These are phyloP conservation scores for Phytophthora fragariae DNA, from an alignment of 352 stramenopile genomes.

Conservation along the genomic window DNA sequence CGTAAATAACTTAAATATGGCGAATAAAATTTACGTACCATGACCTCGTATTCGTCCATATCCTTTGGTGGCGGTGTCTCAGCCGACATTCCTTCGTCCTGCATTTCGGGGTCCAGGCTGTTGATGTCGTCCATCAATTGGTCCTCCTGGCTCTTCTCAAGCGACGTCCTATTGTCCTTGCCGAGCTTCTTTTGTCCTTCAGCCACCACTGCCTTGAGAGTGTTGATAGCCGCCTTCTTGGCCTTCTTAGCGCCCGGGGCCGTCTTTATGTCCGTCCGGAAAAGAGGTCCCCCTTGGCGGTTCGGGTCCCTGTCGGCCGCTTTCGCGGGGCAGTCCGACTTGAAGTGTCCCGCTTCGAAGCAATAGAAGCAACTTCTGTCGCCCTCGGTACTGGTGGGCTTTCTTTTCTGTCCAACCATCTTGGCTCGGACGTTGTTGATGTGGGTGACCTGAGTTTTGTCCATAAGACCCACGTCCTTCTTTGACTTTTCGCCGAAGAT, in stretches of 20 bases:
- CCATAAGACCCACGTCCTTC: conserved; percentile 4
- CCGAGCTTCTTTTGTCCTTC: too few relatives aligned
- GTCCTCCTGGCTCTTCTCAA: too few relatives aligned
- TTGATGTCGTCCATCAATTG: too few relatives aligned
- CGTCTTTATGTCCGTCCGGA: too few relatives aligned
- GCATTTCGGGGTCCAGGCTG: background rate
- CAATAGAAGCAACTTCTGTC: conserved; percentile 9
- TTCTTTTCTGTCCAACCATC: too few relatives aligned
- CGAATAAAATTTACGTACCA: too few relatives aligned
- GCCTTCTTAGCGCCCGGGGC: too few relatives aligned
- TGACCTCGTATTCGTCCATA: too few relatives aligned
- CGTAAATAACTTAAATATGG: too few relatives aligned
- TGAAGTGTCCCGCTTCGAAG: conserved; percentile 18
- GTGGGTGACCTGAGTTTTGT: background rate
- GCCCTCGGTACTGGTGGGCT: background rate
- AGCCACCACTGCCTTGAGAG: too few relatives aligned
- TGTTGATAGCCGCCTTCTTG: too few relatives aligned
- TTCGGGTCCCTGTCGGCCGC: conserved; percentile 4
- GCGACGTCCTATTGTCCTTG: background rate
- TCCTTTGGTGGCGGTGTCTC: background rate
- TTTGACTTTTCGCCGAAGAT: conserved; percentile 24
- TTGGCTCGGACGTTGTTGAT: too few relatives aligned
- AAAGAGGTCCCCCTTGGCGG: background rate
- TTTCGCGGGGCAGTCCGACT: background rate
- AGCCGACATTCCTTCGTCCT: background rate